Evolutionary conservation across 1,284 basidiomycete genomes (phyloP), one percentile per base, ranked within the genome.

Genomic region (Cryptococcus jaspeensis): DNA sequence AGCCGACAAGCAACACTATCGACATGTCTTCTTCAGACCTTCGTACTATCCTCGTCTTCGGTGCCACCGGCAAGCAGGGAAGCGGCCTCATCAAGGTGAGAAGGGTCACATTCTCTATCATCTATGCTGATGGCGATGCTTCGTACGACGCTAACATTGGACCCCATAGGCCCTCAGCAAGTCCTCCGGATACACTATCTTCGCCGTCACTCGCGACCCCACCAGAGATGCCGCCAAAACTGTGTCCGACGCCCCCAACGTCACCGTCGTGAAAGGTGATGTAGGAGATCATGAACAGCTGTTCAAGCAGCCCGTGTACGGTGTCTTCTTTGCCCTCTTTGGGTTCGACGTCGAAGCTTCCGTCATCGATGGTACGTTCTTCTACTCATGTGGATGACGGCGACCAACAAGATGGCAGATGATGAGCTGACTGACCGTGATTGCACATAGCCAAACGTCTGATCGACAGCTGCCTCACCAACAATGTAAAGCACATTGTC

Each of bases 51-150:
- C 32, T 61, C 35, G 60, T 61, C 40, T 51, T 61, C 43, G 53
- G 50, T 23, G 40, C 53, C 44, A 61, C 60, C 5, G 60, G 60
- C 41, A 50, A 62, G 35, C 60, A 62, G 52, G 57, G 57, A 28
- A 41, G 51, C 28, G 55, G 56, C 9, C n/a, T 43, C 8, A 35
- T 61, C 50, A 52, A 52, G 42, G 60, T 62, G 41, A 54, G 56
- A 28, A 44, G 25, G 22, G 12, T 6, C 32, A 28, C 15, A 15
- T 49, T 45, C 38, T 52, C 20, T n/a, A n/a, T n/a, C n/a, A n/a
- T n/a, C n/a, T n/a, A n/a, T n/a, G n/a, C n/a, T n/a, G n/a, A n/a
- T n/a, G n/a, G n/a, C n/a, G n/a, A n/a, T n/a, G n/a, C n/a, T n/a
- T n/a, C n/a, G n/a, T n/a, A n/a, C n/a, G n/a, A n/a, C n/a, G n/a